Evolutionary conservation across 441 rosid species (phyloP), one percentile per base, ranked within the genome.

Genomic region (Dalechampia spathulata): DNA sequence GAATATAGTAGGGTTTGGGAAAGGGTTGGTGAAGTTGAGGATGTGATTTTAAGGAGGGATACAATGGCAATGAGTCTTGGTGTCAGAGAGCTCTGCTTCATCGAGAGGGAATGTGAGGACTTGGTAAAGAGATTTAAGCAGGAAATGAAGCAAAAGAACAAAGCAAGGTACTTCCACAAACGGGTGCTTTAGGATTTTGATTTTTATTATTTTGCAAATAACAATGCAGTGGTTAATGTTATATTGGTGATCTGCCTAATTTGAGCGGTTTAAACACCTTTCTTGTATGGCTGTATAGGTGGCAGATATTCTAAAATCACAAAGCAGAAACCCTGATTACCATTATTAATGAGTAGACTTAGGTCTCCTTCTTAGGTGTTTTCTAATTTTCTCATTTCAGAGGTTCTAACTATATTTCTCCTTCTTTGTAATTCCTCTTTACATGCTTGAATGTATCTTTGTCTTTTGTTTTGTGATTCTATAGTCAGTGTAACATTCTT

Each of bases 61-160:
- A 76, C 83, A 0, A 46, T 63, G 43, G 82, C 85, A 1, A 48
- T 87, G 74, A 90, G 96, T 59, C 52, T 80, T 63, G 88, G 94
- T 36, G 75, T 87, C 53, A 78, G 96, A 61, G 97, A 87, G 81
- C 83, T 90, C 62, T 74, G 78, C 55, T 83, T 74, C 68, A 82
- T 90, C 42, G 92, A 85, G 77, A 82, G 89, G 69, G 96, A 88
- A 66, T 84, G 89, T 71, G 85, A 64, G 54, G 87, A 76, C 73
- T 70, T 88, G 85, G 87, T 88, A 50, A 73, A 77, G 66, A 68
- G 75, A 69, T 68, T 86, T 62, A 73, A 61, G 41, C 68, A 69
- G 57, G 81, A 83, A 72, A 63, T 78, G 71, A 76, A 47, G 75
- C 74, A 40, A 60, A 81, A 74, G 80, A 49, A 32, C 49, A 39